Conservation (phyloP, 75 land plant species). For the Ceratopteris richardii region DNA sequence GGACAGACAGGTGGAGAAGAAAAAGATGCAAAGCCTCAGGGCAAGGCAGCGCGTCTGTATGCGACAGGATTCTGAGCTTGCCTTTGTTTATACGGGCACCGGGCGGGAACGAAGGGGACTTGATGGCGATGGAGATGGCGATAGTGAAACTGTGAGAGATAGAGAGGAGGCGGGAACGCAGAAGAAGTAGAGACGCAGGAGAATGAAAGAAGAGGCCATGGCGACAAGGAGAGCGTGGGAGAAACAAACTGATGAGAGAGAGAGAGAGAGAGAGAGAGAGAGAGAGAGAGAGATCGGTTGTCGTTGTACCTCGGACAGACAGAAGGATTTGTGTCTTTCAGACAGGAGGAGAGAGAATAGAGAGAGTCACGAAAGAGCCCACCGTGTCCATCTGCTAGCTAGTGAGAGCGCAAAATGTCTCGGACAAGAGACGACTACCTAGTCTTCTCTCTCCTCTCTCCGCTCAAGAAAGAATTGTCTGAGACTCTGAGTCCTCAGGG, state of each 20-base stretch:
- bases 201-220: constrained; percentile 1
- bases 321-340: too few species aligned
- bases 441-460: too few species aligned
- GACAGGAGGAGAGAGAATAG: too few species aligned
- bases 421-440: too few species aligned
- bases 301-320: too few species aligned
- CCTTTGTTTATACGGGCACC: background rate
- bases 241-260: background rate
- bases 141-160: background rate
- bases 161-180: background rate
- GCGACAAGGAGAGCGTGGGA: constrained; percentile 1
- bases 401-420: too few species aligned
- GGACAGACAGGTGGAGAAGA: background rate
- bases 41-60: background rate
- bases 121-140: background rate
- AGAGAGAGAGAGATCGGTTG: background rate
- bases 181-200: background rate
- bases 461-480: too few species aligned
- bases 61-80: too few species aligned
- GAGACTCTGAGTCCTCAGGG: too few species aligned
- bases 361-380: too few species aligned
- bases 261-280: constrained; percentile 3
- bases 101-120: background rate
- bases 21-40: background rate
- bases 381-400: too few species aligned